Evolutionary conservation across 2,329 filamentous ascomycete genomes (phyloP), one percentile per base, ranked within the genome.

Genomic region (Myriangium duriaei): DNA sequence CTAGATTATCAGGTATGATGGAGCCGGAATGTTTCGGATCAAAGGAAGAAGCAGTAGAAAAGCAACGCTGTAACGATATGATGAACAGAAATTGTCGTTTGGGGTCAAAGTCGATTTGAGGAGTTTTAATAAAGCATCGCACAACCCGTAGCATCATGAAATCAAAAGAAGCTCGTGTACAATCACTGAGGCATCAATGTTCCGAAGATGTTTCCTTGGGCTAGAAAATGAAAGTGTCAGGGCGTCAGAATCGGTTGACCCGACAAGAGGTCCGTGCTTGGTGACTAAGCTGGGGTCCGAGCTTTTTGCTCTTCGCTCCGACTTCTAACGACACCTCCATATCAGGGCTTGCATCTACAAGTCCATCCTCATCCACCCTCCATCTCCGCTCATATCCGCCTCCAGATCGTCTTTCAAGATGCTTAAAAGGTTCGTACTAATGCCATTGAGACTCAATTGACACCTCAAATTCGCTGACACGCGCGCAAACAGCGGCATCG

Each of bases 371-470:
- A 35, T 33, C 32, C 34, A 41, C 14, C 17, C 39, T 32, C 39
- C 34, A 37, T 32, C 28, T 37, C 39, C 29, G 18, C 36, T 39
- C 36, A 24, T 19, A 39, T 14, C 10, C 30, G 36, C 17, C 30
- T 15, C 30, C 14, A 16, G 28, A 39, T 19, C 36, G 29, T 30
- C 36, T 39, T 24, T 64, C 71, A 81, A 72, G 76, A 84, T 84
- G 79, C 79, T 82, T 70, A 81, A 81, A 78, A 82, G 78, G 79
- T 84, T 66, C 66, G 76, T 73, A 56, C 40, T 34, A 46, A 40
- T 44, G 37, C 45, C 42, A 49, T 45, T 29, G 29, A 39, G 34
- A 30, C 36, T 36, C 13, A 17, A 24, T 29, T 35, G 34, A 21
- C 12, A 17, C 14, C 10, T 11, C 17, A 28, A 14, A 19, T 37